Percentiles rank a stretch among this genome's conserved stretches.
phyloP scores from a whole-genome alignment of 345 rosid genomes.

The Eucalyptus globulus region DNA sequence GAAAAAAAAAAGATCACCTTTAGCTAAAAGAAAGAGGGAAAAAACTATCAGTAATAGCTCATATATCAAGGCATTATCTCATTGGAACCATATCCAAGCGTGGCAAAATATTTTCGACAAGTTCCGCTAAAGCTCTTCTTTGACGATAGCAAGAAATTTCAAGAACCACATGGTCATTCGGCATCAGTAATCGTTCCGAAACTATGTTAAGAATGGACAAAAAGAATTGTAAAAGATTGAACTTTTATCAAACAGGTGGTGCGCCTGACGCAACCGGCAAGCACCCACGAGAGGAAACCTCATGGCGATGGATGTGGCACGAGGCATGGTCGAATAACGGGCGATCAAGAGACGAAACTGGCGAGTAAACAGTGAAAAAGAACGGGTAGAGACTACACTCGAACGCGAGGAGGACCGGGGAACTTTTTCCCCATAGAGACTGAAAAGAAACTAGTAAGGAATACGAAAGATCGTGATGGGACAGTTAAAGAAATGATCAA shows the following conservation, averaged over 20 bases:
- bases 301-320: not conserved
- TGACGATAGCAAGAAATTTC: not conserved
- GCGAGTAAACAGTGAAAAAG: not conserved
- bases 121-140: not conserved
- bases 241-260: not conserved
- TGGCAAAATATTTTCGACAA: not conserved
- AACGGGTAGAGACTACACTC: not conserved
- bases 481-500: not conserved
- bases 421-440: not conserved
- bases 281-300: not conserved
- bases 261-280: not conserved
- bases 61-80: not conserved
- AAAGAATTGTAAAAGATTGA: not conserved
- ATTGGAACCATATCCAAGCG: not conserved
- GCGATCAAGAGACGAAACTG: not conserved
- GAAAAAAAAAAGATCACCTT: not conserved
- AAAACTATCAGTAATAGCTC: not conserved
- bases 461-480: accelerated
- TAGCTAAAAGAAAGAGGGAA: not conserved
- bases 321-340: not conserved
- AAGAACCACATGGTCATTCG: not conserved
- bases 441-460: not conserved
- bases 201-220: not conserved
- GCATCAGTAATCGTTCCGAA: not conserved
- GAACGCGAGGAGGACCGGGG: not conserved